Base-by-base conservation (phyloP, 257 asterid species). In the Solanum bukasovii region DNA sequence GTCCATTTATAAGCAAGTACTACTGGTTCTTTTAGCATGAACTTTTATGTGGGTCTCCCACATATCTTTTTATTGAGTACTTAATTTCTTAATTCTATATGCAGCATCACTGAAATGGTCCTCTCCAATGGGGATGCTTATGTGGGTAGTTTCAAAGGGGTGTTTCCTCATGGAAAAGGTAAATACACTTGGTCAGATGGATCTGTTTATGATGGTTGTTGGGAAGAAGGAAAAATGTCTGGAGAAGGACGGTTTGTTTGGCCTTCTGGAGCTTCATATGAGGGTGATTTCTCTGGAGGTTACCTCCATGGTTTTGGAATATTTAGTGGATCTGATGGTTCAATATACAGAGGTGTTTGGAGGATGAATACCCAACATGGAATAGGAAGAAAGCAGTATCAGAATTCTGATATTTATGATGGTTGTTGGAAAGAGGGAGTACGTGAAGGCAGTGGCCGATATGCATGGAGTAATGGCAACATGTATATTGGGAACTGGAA, bases 391-490 rank as follows among this genome's bases (percentile, higher is more conserved):
- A 96, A 97, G 89, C 92, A 93, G 79, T 97, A 97, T 91, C 91
- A 93, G 35, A 96, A 94, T 91, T 91, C 94, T 56, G 98, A 97
- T 89, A 89, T 94, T 84, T 97, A 96, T 90, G 98, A 97, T 84
- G 99, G 99, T 82, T 92, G 98, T 84, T 96, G 99, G 99, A 94
- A 93, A 94, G 98, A 94, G 89, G 98, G 98, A 87, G 91, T 91
- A 82, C 94, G 96, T 37, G 99, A 96, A 89, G 99, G 99, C 87
- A 92, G 98, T 83, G 99, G 99, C 79, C 91, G 95, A 91, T 97
- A 96, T 92, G 94, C 90, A 13, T 97, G 99, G 99, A 91, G 92
- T 65, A 91, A 89, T 70, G 96, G 95, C 35, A 92, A 94, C 89
- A 87, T 90, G 88, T 97, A 97, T 75, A 94, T 95, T 34, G 99